phyloP scores from a whole-genome alignment of 768 basidiomycete species.

The Dictyophora rubrovolvata region DNA sequence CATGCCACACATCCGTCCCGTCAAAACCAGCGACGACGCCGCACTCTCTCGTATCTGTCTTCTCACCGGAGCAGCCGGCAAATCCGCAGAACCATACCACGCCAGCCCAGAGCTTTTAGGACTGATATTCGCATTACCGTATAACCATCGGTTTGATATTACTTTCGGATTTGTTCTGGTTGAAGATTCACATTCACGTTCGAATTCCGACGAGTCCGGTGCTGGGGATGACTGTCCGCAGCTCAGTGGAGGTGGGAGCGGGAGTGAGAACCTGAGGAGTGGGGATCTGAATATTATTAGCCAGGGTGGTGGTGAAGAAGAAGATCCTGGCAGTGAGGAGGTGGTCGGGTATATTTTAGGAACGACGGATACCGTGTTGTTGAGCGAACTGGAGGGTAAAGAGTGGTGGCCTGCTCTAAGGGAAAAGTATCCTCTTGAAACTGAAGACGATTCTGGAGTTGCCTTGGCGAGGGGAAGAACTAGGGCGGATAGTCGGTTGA shows the following conservation, averaged over 20 bases:
- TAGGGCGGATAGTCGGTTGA: conserved; percentile 31
- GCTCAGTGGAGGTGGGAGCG: no score
- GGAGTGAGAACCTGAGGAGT: no score
- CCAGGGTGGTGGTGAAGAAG: no score
- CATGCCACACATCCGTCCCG: background rate
- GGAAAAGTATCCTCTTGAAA: conserved; percentile 36
- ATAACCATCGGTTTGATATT: conserved; percentile 43
- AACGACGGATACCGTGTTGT: conserved; percentile 55
- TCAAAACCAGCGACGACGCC: background rate
- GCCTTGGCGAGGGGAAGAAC: conserved; percentile 8
- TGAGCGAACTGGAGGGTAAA: conserved; percentile 41
- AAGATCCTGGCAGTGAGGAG: no score
- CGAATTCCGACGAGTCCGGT: conserved; percentile 13
- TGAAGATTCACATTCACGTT: conserved; percentile 24
- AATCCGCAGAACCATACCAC: conserved; percentile 52
- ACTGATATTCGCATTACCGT: conserved; percentile 66
- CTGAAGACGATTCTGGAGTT: conserved; percentile 10
- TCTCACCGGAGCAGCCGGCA: conserved; percentile 61
- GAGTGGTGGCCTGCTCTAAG: conserved; percentile 61
- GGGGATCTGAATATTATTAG: no score
- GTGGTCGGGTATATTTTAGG: conserved; percentile 69
- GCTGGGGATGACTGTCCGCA: conserved; percentile 15
- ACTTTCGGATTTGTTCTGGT: conserved; percentile 71
- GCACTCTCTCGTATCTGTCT: conserved; percentile 65
- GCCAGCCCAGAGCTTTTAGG: conserved; percentile 57